Percentiles rank a stretch among this genome's conserved stretches.
phyloP scores from a whole-genome alignment of 768 basidiomycete species.

The Kwoniella europaea region DNA sequence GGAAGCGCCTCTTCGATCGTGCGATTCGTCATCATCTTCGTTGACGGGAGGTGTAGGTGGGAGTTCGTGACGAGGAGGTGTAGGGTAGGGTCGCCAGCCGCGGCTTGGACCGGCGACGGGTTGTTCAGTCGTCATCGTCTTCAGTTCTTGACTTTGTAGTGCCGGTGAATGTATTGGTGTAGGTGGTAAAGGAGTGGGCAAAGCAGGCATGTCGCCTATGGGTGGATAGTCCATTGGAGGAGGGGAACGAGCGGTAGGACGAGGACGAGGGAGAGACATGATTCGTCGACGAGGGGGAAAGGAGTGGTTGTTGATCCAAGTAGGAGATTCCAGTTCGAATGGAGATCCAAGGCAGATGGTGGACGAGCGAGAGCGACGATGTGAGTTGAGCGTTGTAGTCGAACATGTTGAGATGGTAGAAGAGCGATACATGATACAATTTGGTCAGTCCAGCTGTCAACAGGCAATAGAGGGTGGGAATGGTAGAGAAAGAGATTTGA shows the following conservation, averaged over 20 bases:
- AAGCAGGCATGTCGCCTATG: conserved; percentile 22
- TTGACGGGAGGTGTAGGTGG: conserved; percentile 28
- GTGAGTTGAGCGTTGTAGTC: conserved; percentile 8
- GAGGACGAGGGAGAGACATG: conserved; percentile 12
- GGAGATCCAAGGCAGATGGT: conserved; percentile 22
- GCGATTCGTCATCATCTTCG: conserved; percentile 12
- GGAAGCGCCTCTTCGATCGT: conserved; percentile 12
- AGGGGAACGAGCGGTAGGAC: conserved; percentile 13
- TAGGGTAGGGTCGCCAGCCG: conserved; percentile 15
- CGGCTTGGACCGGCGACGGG: conserved; percentile 32
- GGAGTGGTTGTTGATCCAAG: not conserved
- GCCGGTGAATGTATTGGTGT: conserved; percentile 37
- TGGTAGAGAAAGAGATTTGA: not conserved
- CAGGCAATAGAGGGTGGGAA: not conserved
- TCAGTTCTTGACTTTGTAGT: conserved; percentile 18
- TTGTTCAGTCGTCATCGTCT: conserved; percentile 10
- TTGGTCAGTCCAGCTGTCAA: conserved; percentile 6
- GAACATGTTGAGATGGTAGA: conserved; percentile 6
- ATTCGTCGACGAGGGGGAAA: conserved; percentile 2
- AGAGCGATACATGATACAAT: conserved; percentile 17
- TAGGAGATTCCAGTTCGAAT: not conserved
- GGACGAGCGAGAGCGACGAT: conserved; percentile 22
- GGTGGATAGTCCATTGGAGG: conserved; percentile 3
- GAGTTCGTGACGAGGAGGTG: conserved; percentile 18
- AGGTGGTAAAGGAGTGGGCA: conserved; percentile 29